Percentiles rank a stretch among this genome's conserved stretches.
Evolutionary conservation across 2,329 filamentous ascomycete genomes (phyloP).

Genomic region (Sporothrix protearum): DNA sequence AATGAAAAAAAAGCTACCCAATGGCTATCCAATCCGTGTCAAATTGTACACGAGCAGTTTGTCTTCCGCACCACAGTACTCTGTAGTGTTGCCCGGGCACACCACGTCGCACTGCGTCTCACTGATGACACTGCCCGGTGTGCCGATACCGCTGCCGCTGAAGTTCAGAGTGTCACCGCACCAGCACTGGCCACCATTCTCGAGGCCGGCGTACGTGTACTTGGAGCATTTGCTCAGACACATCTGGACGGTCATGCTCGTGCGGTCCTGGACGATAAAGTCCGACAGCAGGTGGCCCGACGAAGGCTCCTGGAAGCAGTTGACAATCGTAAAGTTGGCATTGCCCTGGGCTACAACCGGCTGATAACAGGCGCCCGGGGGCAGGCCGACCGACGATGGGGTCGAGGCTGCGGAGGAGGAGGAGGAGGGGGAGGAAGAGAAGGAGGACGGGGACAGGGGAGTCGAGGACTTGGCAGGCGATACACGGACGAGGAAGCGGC

Average conservation of each 20-base stretch:
- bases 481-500: not conserved
- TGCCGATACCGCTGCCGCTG: conserved; percentile 28
- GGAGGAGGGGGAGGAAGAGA: not conserved
- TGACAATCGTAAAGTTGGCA: conserved; percentile 29
- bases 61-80: conserved; percentile 24
- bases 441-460: not conserved
- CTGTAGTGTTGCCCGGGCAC: conserved; percentile 26
- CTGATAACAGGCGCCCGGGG: not conserved
- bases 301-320: conserved; percentile 29
- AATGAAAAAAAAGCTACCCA: not conserved
- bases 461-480: not conserved
- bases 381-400: not conserved
- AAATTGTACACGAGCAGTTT: conserved; percentile 27
- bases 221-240: conserved; percentile 35
- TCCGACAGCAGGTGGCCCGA: conserved; percentile 25
- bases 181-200: conserved; percentile 42
- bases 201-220: conserved; percentile 39
- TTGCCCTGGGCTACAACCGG: conserved; percentile 19
- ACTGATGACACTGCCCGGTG: not conserved
- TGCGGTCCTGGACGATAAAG: conserved; percentile 17
- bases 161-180: conserved; percentile 36
- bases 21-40: not conserved
- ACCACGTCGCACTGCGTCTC: conserved; percentile 19
- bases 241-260: conserved; percentile 34
- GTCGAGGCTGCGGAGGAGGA: not conserved